Percentiles rank a stretch among this genome's conserved stretches.
Conservation (phyloP, 2,329 filamentous ascomycete genomes). For the Verticillium nonalfalfae region DNA sequence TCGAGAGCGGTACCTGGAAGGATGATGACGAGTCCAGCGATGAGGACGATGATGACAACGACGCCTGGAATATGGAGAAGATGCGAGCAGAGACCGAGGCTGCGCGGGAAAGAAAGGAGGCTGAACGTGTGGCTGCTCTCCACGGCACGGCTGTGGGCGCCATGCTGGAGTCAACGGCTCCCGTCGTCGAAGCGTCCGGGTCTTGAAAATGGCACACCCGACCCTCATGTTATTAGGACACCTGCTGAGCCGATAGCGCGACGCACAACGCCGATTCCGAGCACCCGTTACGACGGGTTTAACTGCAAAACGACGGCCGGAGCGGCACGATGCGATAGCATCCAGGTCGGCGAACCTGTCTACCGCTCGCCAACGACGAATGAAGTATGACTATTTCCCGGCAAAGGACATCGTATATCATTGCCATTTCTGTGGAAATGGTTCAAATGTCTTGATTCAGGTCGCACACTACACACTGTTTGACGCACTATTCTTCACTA, state of each 20-base stretch:
- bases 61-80: slow-evolving; percentile 72
- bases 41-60: slow-evolving; percentile 54
- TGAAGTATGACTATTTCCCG: slow-evolving; percentile 14
- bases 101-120: slow-evolving; percentile 67
- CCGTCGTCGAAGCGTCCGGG: slow-evolving; percentile 5
- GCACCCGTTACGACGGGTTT: slow-evolving; percentile 11
- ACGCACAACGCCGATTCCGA: slow-evolving; percentile 13
- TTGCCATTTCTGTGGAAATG: background rate
- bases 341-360: slow-evolving; percentile 9
- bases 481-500: background rate
- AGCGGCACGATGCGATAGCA: slow-evolving; percentile 7
- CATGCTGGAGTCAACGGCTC: background rate
- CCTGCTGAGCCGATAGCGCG: slow-evolving; percentile 3
- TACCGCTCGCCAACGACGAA: slow-evolving; percentile 8
- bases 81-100: slow-evolving; percentile 81
- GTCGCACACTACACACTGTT: background rate
- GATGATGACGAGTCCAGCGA: slow-evolving; percentile 57
- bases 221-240: background rate
- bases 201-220: slow-evolving; percentile 6
- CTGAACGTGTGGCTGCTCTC: slow-evolving; percentile 50
- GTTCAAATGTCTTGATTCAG: background rate
- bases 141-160: slow-evolving; percentile 17
- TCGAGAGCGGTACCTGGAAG: slow-evolving; percentile 93
- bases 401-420: background rate
- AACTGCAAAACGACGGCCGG: slow-evolving; percentile 3